These are phyloP conservation scores for Plantago coronopus DNA, from an alignment of 305 asterid species.

Conservation along the genomic window DNA sequence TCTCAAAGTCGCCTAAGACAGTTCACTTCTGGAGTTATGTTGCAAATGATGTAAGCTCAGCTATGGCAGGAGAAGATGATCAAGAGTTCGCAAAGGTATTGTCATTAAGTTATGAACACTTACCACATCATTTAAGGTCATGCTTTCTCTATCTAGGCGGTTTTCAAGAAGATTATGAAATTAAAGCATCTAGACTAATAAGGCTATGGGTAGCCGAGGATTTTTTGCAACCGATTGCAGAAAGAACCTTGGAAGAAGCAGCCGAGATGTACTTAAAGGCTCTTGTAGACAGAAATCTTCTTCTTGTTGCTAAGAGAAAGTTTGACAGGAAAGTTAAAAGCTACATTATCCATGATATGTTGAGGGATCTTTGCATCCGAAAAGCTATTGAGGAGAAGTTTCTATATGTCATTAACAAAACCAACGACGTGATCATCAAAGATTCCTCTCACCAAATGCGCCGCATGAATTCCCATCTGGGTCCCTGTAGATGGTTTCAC, in stretches of 20 bases:
- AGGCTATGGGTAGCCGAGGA: slow-evolving; percentile 12
- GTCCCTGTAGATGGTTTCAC: neutral
- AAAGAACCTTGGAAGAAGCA: slow-evolving; percentile 1
- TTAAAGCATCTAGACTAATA: neutral
- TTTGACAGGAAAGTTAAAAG: slow-evolving; percentile 8
- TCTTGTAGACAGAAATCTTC: slow-evolving; percentile 2
- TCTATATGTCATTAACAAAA: neutral
- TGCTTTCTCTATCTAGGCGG: neutral
- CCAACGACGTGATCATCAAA: neutral
- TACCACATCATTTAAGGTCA: slow-evolving; percentile 10
- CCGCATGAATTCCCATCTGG: neutral
- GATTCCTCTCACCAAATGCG: neutral
- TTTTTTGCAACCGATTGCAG: neutral
- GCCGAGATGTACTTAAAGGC: slow-evolving; percentile 4
- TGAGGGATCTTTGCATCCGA: slow-evolving; percentile 7
- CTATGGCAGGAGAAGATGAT: neutral
- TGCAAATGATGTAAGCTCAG: slow-evolving; percentile 9
- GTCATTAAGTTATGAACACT: slow-evolving; percentile 2
- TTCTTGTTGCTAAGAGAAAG: neutral
- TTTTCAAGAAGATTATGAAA: slow-evolving; percentile 6
- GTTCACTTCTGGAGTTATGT: slow-evolving; percentile 4
- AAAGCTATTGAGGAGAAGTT: slow-evolving; percentile 18
- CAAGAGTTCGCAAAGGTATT: neutral
- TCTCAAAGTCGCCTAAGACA: neutral
- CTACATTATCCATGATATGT: slow-evolving; percentile 2